phyloP scores from a whole-genome alignment of 75 land plant genomes.

The Sequoia sempervirens region DNA sequence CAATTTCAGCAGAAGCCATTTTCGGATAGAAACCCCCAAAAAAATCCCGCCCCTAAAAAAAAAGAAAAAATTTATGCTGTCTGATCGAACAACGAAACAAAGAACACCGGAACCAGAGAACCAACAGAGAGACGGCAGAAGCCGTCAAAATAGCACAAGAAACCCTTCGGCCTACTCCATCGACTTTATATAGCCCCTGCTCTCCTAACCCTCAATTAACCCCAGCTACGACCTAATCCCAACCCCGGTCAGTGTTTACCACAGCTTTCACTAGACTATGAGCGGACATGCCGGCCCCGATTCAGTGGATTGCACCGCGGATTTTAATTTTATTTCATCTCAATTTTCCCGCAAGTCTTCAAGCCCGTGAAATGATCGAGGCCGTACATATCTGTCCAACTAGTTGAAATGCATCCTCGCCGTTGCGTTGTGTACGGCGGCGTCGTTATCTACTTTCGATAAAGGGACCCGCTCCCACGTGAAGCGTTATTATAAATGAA shows the following conservation, averaged over 20 bases:
- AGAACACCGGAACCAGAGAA: neutral
- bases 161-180: neutral
- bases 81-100: neutral
- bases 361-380: neutral
- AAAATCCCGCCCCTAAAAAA: neutral
- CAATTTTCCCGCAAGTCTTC: neutral
- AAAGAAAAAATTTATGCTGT: too few species aligned
- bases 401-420: neutral
- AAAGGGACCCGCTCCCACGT: neutral
- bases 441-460: neutral
- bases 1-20: constrained; percentile 42
- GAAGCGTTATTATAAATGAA: neutral
- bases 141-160: neutral
- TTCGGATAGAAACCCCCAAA: neutral
- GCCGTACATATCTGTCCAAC: neutral
- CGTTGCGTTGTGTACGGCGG: neutral
- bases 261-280: neutral
- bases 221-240: neutral
- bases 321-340: neutral
- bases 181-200: neutral
- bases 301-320: neutral
- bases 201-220: neutral
- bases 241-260: neutral
- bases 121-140: constrained; percentile 1
- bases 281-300: neutral